Evolutionary conservation across 768 basidiomycete genomes (phyloP).

Genomic region (Xerocomus brunneocitrinus): DNA sequence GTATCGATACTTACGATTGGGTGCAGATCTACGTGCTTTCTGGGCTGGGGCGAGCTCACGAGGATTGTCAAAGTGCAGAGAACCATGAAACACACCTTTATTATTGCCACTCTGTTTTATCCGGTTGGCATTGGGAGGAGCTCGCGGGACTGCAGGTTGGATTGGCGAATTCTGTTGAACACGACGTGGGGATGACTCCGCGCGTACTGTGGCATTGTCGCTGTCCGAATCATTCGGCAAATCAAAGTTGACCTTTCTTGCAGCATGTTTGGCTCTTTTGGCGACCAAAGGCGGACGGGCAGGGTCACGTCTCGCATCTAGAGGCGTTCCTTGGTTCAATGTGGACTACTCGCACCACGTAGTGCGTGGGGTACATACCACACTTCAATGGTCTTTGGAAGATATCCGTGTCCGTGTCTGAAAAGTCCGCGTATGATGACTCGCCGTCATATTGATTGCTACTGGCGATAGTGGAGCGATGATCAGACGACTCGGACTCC

Average conservation of each 20-base stretch:
- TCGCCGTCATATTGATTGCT: constrained; percentile 8
- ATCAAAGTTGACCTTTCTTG: constrained; percentile 15
- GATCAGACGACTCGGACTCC: constrained; percentile 9
- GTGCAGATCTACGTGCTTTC: background rate
- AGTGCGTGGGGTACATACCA: background rate
- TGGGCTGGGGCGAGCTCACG: constrained; percentile 5
- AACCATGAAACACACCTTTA: constrained; percentile 3
- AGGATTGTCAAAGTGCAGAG: background rate
- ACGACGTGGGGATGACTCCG: constrained; percentile 3
- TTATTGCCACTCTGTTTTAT: constrained; percentile 1
- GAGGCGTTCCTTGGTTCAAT: background rate
- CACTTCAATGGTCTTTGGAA: background rate
- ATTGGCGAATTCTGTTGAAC: background rate
- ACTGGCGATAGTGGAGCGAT: background rate
- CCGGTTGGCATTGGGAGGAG: background rate
- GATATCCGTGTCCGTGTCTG: constrained; percentile 18
- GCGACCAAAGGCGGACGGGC: background rate
- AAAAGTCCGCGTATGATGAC: constrained; percentile 1
- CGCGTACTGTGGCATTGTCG: constrained; percentile 14
- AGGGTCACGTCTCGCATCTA: constrained; percentile 2
- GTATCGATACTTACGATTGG: constrained; percentile 10
- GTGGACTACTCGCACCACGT: background rate
- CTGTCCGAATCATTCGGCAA: constrained; percentile 7
- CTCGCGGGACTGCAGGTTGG: background rate
- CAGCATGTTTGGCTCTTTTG: background rate